A percentile compares a stretch with the other conserved stretches of the same genome.
phyloP scores from a whole-genome alignment of 2,329 filamentous ascomycete genomes.

The Monosporascus sp. region DNA sequence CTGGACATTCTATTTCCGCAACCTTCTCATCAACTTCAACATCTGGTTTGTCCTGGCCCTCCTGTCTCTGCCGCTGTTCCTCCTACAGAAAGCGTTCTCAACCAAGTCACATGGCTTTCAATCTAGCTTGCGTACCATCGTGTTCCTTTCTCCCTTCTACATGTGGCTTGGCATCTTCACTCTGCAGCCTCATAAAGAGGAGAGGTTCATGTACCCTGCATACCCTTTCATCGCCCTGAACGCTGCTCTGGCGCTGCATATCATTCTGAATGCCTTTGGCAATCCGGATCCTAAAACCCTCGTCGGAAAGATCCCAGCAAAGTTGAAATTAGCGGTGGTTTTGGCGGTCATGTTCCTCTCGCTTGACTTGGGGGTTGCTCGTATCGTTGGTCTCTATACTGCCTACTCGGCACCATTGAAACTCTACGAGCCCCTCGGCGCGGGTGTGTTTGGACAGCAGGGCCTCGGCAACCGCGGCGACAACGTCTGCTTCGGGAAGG shows the following conservation, averaged over 20 bases:
- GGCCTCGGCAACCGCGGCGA: constrained; percentile 56
- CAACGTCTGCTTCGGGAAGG: constrained; percentile 84
- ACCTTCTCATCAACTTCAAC: constrained; percentile 91
- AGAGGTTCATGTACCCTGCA: constrained; percentile 96
- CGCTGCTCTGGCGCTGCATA: constrained; percentile 77
- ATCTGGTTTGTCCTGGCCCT: constrained; percentile 84
- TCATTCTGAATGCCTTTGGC: constrained; percentile 70
- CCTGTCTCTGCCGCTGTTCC: constrained; percentile 65
- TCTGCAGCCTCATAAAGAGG: constrained; percentile 91
- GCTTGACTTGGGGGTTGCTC: constrained; percentile 60
- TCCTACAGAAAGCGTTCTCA: constrained; percentile 64
- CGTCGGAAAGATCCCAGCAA: constrained; percentile 65
- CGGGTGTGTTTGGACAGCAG: constrained; percentile 38
- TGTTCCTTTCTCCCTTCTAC: constrained; percentile 84
- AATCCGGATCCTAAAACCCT: constrained; percentile 61
- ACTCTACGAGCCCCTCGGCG: constrained; percentile 63
- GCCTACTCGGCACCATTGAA: constrained; percentile 78
- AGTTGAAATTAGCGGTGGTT: constrained; percentile 65
- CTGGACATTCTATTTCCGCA: constrained; percentile 94
- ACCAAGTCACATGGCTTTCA: constrained; percentile 58
- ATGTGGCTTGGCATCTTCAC: constrained; percentile 92
- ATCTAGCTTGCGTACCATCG: constrained; percentile 66
- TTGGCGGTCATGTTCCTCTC: constrained; percentile 56
- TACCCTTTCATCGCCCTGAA: constrained; percentile 90
- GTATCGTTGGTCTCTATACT: constrained; percentile 70